Conservation (phyloP, 768 basidiomycete species). For the Agrocybe chaxingu region DNA sequence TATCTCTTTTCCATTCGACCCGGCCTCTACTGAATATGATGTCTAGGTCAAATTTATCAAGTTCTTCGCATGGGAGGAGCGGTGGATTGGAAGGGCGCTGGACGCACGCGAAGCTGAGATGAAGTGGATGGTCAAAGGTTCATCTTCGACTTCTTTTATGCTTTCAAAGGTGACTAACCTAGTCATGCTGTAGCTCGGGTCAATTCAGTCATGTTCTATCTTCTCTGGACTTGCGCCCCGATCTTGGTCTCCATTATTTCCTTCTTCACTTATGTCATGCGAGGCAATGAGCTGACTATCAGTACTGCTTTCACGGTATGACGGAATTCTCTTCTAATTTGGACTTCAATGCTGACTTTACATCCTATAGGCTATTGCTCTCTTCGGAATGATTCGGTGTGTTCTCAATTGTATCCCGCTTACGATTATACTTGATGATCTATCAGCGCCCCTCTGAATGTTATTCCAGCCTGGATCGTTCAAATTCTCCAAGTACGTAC, state of each 20-base stretch:
- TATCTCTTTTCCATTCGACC: constrained; percentile 1
- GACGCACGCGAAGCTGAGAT: constrained; percentile 70
- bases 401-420: constrained; percentile 8
- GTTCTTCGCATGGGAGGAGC: constrained; percentile 80
- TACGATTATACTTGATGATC: not conserved
- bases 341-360: not conserved
- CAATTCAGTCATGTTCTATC: constrained; percentile 68
- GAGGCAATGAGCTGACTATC: constrained; percentile 73
- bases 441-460: constrained; percentile 63
- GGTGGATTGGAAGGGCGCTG: constrained; percentile 66
- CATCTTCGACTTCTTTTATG: not conserved
- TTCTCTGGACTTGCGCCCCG: constrained; percentile 75
- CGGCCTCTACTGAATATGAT: not conserved
- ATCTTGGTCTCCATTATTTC: constrained; percentile 78
- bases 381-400: constrained; percentile 85
- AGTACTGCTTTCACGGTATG: constrained; percentile 80
- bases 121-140: constrained; percentile 73
- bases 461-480: constrained; percentile 79
- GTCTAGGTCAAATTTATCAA: constrained; percentile 70
- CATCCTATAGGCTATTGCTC: constrained; percentile 55
- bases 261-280: constrained; percentile 71
- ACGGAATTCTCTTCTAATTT: constrained; percentile 1
- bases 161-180: not conserved
- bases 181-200: constrained; percentile 48
- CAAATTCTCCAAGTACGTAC: constrained; percentile 59